A percentile compares a stretch with the other conserved stretches of the same genome.
These are phyloP conservation scores for Hanseniaspora thailandica DNA, from an alignment of 805 yeast species.

Conservation along the genomic window DNA sequence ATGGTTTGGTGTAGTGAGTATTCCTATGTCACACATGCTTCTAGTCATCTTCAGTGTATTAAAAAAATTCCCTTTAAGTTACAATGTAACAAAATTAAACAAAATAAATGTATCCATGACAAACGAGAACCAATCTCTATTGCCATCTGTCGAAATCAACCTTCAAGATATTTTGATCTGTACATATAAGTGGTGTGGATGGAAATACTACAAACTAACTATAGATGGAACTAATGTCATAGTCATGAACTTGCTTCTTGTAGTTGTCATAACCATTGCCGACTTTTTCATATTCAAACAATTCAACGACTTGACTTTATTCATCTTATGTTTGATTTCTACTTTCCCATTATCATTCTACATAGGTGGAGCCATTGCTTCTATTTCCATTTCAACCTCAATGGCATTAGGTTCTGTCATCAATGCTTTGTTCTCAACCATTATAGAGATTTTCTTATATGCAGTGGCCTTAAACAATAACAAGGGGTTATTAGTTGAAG, in stretches of 20 bases:
- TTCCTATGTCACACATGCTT: constrained; percentile 12
- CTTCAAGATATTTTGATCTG: constrained; percentile 57
- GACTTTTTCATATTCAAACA: constrained; percentile 47
- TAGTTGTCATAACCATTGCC: constrained; percentile 70
- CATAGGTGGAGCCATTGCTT: constrained; percentile 98
- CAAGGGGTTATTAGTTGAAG: constrained; percentile 86
- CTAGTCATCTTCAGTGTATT: constrained; percentile 2
- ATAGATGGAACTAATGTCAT: constrained; percentile 93
- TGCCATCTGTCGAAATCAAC: neutral
- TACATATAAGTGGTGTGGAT: constrained; percentile 84
- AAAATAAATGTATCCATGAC: neutral
- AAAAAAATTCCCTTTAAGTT: constrained; percentile 10
- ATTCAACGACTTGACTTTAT: constrained; percentile 39
- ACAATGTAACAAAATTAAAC: neutral
- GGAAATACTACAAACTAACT: constrained; percentile 89
- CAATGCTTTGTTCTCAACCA: constrained; percentile 92
- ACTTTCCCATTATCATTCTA: constrained; percentile 91
- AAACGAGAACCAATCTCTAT: constrained; percentile 19
- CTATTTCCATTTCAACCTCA: constrained; percentile 94
- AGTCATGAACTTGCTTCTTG: constrained; percentile 67
- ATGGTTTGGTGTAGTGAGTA: constrained; percentile 8
- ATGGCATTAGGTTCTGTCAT: constrained; percentile 99
- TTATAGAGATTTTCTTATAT: constrained; percentile 84
- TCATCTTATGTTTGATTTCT: constrained; percentile 65
- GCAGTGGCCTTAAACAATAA: constrained; percentile 80